Percentiles rank a stretch among this genome's conserved stretches.
phyloP scores from a whole-genome alignment of 2,329 filamentous ascomycete species.

The Aspergillus piperis region DNA sequence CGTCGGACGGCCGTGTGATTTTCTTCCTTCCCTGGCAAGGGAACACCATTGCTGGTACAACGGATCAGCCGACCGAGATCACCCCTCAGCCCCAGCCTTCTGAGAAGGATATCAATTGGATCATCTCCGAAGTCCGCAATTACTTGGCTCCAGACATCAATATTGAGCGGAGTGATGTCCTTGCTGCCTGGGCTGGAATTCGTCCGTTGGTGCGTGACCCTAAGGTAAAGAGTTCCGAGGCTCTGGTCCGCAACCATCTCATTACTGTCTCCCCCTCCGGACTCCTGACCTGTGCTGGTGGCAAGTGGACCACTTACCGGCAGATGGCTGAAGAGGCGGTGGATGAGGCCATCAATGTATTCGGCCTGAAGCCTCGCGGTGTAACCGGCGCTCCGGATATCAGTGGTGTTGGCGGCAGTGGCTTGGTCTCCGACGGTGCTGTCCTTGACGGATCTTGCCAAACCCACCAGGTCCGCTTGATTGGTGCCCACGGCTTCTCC shows the following conservation, averaged over 20 bases:
- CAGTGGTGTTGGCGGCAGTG: constrained; percentile 70
- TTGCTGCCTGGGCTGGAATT: constrained; percentile 87
- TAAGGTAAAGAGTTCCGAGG: constrained; percentile 81
- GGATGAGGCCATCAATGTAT: constrained; percentile 72
- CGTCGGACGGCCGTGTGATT: constrained; percentile 85
- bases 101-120: constrained; percentile 86
- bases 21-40: constrained; percentile 95
- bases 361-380: constrained; percentile 61
- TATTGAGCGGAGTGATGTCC: constrained; percentile 80
- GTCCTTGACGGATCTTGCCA: constrained; percentile 74
- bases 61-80: constrained; percentile 74
- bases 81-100: constrained; percentile 72
- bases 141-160: constrained; percentile 84
- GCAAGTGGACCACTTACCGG: constrained; percentile 91
- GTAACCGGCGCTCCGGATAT: constrained; percentile 65
- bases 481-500: constrained; percentile 84
- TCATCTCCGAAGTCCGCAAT: constrained; percentile 76
- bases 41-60: constrained; percentile 88
- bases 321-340: constrained; percentile 92
- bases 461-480: constrained; percentile 76
- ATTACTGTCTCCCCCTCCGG: constrained; percentile 78
- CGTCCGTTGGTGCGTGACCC: constrained; percentile 83
- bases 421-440: constrained; percentile 69
- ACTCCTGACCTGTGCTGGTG: constrained; percentile 80
- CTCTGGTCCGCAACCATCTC: constrained; percentile 83